phyloP scores from a whole-genome alignment of 345 rosid genomes.

The Excoecaria agallocha region DNA sequence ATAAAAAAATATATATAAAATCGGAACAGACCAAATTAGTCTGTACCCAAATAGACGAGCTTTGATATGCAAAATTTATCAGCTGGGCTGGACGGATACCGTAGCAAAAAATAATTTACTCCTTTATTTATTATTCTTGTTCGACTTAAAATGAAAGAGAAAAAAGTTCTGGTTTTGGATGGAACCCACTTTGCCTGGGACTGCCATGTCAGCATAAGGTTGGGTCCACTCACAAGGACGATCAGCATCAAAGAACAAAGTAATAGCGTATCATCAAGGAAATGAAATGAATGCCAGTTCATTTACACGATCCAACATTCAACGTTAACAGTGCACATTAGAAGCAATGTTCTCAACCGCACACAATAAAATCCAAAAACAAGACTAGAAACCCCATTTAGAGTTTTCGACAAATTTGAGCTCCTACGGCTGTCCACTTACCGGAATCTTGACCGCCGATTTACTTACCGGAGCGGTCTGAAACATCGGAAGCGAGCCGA shows the following conservation, averaged over 20 bases:
- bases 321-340: neutral
- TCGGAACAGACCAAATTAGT: too few relatives aligned
- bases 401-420: constrained; percentile 14
- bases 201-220: neutral
- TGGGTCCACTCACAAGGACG: neutral
- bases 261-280: too few relatives aligned
- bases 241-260: too few relatives aligned
- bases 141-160: too few relatives aligned
- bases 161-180: neutral
- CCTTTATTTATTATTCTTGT: too few relatives aligned
- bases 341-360: neutral
- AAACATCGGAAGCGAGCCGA: constrained; percentile 57
- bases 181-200: neutral
- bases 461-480: constrained; percentile 30
- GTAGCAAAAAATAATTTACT: too few relatives aligned
- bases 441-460: constrained; percentile 17
- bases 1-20: too few relatives aligned
- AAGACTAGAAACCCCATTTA: neutral
- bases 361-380: neutral
- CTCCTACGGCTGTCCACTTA: neutral
- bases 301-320: neutral
- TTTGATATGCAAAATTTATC: too few relatives aligned
- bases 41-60: too few relatives aligned
- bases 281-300: too few relatives aligned
- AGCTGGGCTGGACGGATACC: too few relatives aligned